Conservation (phyloP, 2,329 filamentous ascomycete genomes). For the Lasiodiplodia theobromae region DNA sequence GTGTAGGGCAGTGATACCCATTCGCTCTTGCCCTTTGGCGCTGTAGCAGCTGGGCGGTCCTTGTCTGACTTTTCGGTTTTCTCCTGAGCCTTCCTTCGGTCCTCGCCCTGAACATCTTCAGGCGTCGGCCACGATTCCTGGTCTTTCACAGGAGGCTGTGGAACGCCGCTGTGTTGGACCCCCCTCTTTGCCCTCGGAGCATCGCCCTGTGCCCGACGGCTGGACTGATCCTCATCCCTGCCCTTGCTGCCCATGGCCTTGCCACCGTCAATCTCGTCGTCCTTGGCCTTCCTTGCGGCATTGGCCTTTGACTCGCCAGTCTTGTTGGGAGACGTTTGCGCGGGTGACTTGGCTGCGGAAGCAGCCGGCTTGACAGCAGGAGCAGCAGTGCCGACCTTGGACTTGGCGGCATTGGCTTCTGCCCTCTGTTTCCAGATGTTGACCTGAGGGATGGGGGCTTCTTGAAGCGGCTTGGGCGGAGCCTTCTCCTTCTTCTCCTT, state of each 20-base stretch:
- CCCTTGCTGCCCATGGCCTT: conserved; percentile 35
- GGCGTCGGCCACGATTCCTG: conserved; percentile 89
- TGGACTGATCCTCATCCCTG: conserved; percentile 40
- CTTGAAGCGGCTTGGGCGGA: conserved; percentile 70
- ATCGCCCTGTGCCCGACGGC: conserved; percentile 26
- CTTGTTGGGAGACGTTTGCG: conserved; percentile 35
- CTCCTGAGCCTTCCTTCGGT: conserved; percentile 73
- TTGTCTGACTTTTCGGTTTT: conserved; percentile 70
- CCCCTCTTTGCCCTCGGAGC: conserved; percentile 8
- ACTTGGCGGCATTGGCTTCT: conserved; percentile 58
- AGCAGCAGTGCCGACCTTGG: conserved; percentile 38
- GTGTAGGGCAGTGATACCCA: conserved; percentile 87
- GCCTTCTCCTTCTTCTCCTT: conserved; percentile 53
- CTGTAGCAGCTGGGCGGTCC: conserved; percentile 60
- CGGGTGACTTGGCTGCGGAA: conserved; percentile 19
- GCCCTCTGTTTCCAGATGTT: conserved; percentile 88
- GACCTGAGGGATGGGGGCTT: conserved; percentile 81
- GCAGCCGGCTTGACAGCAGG: conserved; percentile 45
- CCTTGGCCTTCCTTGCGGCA: conserved; percentile 39
- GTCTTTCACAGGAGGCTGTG: conserved; percentile 68
- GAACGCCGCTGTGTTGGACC: background rate
- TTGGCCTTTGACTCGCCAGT: conserved; percentile 25
- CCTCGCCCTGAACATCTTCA: conserved; percentile 77
- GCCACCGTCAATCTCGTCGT: conserved; percentile 33
- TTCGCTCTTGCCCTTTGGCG: conserved; percentile 73